These are phyloP conservation scores for Magnusiomyces paraingens DNA, from an alignment of 1,139 yeast genomes.

Conservation along the genomic window DNA sequence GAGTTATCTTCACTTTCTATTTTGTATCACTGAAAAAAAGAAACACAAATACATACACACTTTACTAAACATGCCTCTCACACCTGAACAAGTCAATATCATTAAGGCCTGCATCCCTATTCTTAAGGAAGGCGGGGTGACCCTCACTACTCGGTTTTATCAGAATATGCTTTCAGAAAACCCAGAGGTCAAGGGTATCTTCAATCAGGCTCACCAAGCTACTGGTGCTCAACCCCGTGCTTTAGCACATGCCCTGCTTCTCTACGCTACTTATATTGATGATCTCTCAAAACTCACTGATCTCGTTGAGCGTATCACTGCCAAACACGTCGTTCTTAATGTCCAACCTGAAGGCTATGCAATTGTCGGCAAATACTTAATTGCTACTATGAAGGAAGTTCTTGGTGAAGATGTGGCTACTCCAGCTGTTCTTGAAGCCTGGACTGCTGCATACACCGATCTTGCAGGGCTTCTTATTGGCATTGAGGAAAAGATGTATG, in stretches of 20 bases:
- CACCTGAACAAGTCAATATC: conserved; percentile 34
- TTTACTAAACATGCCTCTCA: conserved; percentile 18
- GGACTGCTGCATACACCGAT: conserved; percentile 59
- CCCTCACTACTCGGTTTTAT: conserved; percentile 51
- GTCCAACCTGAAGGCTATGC: conserved; percentile 59
- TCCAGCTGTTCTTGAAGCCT: conserved; percentile 52
- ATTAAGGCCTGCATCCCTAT: conserved; percentile 55
- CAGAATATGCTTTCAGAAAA: conserved; percentile 46
- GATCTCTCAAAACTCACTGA: conserved; percentile 47
- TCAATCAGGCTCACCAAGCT: conserved; percentile 54
- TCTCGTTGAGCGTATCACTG: conserved; percentile 55
- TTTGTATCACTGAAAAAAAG: neutral
- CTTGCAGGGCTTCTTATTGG: conserved; percentile 56
- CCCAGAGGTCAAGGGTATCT: conserved; percentile 52
- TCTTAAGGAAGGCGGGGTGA: conserved; percentile 50
- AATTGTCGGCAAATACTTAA: conserved; percentile 51
- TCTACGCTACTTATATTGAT: conserved; percentile 60
- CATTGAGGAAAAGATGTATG: conserved; percentile 47
- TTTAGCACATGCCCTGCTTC: conserved; percentile 54
- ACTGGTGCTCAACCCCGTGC: conserved; percentile 56
- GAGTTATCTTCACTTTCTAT: neutral
- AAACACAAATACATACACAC: neutral
- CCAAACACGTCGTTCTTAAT: conserved; percentile 60
- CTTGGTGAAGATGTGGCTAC: conserved; percentile 54
- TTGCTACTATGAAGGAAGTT: conserved; percentile 48